Percentiles rank a stretch among this genome's conserved stretches.
Evolutionary conservation across 2,329 filamentous ascomycete species (phyloP).

Genomic region (Gremmenia infestans): DNA sequence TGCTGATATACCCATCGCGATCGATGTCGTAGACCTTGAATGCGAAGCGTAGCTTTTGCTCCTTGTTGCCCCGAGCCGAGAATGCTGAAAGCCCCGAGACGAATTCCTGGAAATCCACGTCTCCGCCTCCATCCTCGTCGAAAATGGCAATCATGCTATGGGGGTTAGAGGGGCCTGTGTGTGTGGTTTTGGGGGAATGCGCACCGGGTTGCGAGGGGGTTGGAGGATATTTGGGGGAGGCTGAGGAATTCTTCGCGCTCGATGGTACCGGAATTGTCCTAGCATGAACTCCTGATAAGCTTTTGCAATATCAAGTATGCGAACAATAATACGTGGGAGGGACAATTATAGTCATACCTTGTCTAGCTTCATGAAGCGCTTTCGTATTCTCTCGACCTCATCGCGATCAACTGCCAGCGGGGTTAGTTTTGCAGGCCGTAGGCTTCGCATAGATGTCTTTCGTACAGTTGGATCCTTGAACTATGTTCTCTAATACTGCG

Average conservation of each 20-base stretch:
- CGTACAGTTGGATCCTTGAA: constrained; percentile 93
- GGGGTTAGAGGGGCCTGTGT: background rate
- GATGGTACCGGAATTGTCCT: constrained; percentile 98
- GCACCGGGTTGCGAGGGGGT: constrained; percentile 89
- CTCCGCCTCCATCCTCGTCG: constrained; percentile 94
- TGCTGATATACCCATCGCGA: constrained; percentile 96
- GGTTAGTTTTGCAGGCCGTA: constrained; percentile 8
- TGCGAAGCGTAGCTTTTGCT: constrained; percentile 94
- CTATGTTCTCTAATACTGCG: constrained; percentile 86
- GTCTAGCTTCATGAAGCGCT: constrained; percentile 98
- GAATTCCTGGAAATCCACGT: constrained; percentile 98
- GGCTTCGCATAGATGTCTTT: constrained; percentile 1
- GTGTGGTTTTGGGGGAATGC: constrained; percentile 1
- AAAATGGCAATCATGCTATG: constrained; percentile 96
- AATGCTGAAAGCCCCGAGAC: constrained; percentile 93
- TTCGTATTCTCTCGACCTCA: constrained; percentile 90
- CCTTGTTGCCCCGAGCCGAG: constrained; percentile 97
- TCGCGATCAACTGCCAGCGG: constrained; percentile 76
- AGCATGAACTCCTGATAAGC: constrained; percentile 5
- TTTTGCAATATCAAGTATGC: constrained; percentile 1
- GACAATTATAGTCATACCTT: constrained; percentile 55
- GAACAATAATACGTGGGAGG: background rate
- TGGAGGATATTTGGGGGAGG: constrained; percentile 94
- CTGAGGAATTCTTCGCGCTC: constrained; percentile 98
- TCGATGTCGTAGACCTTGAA: constrained; percentile 99